phyloP scores from a whole-genome alignment of 2,329 filamentous ascomycete species.

The Fusarium hostae region DNA sequence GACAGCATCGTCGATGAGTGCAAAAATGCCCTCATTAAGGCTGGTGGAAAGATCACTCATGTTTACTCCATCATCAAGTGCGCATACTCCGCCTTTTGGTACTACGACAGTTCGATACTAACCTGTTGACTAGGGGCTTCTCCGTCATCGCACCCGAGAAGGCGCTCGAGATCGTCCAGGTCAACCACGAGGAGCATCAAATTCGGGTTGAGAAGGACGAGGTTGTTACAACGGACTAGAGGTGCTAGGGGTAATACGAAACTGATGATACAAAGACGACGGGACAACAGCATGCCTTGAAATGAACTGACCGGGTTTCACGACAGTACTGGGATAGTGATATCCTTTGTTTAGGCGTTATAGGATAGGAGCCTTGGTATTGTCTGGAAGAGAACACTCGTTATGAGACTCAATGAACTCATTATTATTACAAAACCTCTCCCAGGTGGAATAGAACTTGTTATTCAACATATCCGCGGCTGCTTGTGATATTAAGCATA shows the following conservation, averaged over 20 bases:
- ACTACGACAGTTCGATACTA: slow-evolving; percentile 33
- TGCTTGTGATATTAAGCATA: background rate
- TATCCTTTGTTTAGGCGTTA: slow-evolving; percentile 37
- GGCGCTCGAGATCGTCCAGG: slow-evolving; percentile 73
- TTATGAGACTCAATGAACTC: slow-evolving; percentile 13
- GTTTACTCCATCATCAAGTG: slow-evolving; percentile 77
- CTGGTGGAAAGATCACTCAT: slow-evolving; percentile 83
- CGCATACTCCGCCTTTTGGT: slow-evolving; percentile 43
- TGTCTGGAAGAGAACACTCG: slow-evolving; percentile 29
- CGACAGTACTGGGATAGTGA: slow-evolving; percentile 15
- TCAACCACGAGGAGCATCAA: slow-evolving; percentile 63
- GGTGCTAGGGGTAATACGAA: background rate
- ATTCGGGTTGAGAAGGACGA: slow-evolving; percentile 79
- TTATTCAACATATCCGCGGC: background rate
- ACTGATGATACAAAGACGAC: slow-evolving; percentile 14
- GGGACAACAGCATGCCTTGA: slow-evolving; percentile 23
- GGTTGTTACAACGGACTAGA: slow-evolving; percentile 61
- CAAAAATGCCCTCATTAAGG: slow-evolving; percentile 74
- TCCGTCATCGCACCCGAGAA: slow-evolving; percentile 77
- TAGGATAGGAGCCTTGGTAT: slow-evolving; percentile 31
- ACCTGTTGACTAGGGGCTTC: slow-evolving; percentile 71
- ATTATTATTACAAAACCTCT: slow-evolving; percentile 6
- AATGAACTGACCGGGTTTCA: slow-evolving; percentile 9
- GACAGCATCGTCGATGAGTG: slow-evolving; percentile 75
- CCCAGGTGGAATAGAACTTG: background rate